phyloP scores from a whole-genome alignment of 306 rosid species.

The Acacia confusa region DNA sequence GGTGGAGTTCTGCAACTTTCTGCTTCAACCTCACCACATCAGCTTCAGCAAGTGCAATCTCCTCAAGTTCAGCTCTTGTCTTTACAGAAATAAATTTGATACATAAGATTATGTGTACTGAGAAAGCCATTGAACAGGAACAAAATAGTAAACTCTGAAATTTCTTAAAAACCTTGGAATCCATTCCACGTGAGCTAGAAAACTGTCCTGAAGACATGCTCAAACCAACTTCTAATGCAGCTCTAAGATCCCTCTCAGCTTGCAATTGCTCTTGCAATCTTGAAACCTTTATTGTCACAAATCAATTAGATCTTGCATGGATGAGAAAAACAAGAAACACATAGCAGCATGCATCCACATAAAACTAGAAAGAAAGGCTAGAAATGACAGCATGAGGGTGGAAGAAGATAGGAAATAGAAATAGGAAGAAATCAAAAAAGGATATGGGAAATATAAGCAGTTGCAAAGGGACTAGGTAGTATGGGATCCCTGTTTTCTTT shows the following conservation, averaged over 20 bases:
- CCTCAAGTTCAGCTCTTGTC: conserved; percentile 99
- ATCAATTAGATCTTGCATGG: conserved; percentile 29
- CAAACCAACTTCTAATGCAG: conserved; percentile 96
- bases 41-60: conserved; percentile 99
- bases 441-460: not conserved
- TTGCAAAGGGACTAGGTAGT: not conserved
- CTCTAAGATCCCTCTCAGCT: conserved; percentile 99
- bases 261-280: conserved; percentile 99
- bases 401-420: not conserved
- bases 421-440: not conserved
- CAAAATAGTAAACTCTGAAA: not conserved
- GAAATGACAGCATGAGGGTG: not conserved
- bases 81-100: conserved; percentile 44
- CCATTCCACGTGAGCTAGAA: conserved; percentile 86
- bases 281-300: conserved; percentile 66
- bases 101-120: conserved; percentile 35
- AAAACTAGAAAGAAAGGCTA: not conserved
- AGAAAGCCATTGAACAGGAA: conserved; percentile 20
- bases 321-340: not conserved
- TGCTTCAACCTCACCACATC: conserved; percentile 98
- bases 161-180: conserved; percentile 67
- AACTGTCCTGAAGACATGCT: conserved; percentile 96
- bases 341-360: conserved; percentile 1
- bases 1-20: conserved; percentile 98
- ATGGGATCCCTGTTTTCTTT: not conserved